A percentile compares a stretch with the other conserved stretches of the same genome.
Conservation (phyloP, 2,329 filamentous ascomycete species). For the Anisogramma anomala region DNA sequence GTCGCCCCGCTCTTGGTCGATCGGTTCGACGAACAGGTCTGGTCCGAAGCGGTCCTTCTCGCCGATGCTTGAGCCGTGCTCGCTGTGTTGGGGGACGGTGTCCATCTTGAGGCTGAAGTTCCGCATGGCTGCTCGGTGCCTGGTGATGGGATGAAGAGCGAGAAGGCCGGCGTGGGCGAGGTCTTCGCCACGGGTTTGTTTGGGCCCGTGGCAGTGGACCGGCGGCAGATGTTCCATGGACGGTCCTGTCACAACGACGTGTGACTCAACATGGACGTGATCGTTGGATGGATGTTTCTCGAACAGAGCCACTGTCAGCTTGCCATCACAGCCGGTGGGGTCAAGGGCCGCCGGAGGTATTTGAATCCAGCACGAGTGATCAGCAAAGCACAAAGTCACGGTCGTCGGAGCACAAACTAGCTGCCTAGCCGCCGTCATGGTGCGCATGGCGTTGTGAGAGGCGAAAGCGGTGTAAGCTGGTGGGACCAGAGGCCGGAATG, state of each 20-base stretch:
- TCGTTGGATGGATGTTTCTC: no score
- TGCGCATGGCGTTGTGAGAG: background rate
- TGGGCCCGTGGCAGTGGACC: no score
- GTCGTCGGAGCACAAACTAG: background rate
- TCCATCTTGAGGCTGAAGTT: background rate
- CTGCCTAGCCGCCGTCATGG: constrained; percentile 1
- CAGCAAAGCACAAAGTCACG: background rate
- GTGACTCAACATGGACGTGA: no score
- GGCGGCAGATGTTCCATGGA: no score
- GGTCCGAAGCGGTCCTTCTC: constrained; percentile 4
- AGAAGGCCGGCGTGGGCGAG: no score
- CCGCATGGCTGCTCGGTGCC: background rate
- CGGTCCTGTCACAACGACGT: no score
- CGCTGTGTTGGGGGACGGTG: background rate
- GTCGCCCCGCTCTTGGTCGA: background rate
- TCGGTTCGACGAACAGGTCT: background rate
- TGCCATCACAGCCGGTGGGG: no score
- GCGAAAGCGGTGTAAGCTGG: constrained; percentile 3
- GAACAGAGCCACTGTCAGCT: background rate
- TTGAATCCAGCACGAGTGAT: background rate
- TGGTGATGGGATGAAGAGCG: background rate
- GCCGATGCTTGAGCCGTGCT: constrained; percentile 1
- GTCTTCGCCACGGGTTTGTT: no score
- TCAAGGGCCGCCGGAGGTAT: background rate
- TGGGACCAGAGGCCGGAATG: background rate